Evolutionary conservation across 2,329 filamentous ascomycete genomes (phyloP).

Genomic region (Akanthomyces dipterigenus): DNA sequence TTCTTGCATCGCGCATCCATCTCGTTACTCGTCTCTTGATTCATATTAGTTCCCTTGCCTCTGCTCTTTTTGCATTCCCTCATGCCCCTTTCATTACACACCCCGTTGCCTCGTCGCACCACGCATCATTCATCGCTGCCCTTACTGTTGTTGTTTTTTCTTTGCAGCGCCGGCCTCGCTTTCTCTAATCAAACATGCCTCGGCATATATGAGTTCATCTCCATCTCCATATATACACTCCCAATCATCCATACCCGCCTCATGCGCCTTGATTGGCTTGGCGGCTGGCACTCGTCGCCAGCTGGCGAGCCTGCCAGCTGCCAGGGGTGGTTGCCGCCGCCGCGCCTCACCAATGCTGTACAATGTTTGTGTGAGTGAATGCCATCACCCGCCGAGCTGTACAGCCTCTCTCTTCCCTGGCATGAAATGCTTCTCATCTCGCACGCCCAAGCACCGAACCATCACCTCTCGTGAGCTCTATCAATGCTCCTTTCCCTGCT

Average conservation of each 20-base stretch:
- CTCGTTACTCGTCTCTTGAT: slow-evolving; percentile 8
- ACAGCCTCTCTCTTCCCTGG: background rate
- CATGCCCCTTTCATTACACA: background rate
- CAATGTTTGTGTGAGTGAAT: slow-evolving; percentile 8
- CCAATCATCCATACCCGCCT: background rate
- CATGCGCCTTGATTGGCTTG: background rate
- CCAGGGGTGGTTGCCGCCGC: slow-evolving; percentile 3
- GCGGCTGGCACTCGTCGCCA: slow-evolving; percentile 3
- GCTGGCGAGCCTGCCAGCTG: slow-evolving; percentile 8
- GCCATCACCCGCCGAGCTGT: slow-evolving; percentile 4
- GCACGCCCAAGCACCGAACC: background rate
- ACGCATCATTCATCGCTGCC: background rate
- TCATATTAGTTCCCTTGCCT: background rate
- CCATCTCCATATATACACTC: background rate
- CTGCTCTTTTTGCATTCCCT: background rate
- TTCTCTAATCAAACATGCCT: background rate
- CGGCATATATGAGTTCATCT: background rate
- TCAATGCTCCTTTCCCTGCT: background rate
- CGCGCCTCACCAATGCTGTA: slow-evolving; percentile 1
- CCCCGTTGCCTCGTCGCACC: background rate
- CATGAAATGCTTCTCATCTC: background rate
- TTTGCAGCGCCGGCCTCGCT: slow-evolving; percentile 14
- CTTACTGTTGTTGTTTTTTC: slow-evolving; percentile 7
- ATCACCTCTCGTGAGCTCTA: background rate
- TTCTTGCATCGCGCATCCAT: background rate